Evolutionary conservation across 768 basidiomycete species (phyloP).

Genomic region (Baorangia bicolor): DNA sequence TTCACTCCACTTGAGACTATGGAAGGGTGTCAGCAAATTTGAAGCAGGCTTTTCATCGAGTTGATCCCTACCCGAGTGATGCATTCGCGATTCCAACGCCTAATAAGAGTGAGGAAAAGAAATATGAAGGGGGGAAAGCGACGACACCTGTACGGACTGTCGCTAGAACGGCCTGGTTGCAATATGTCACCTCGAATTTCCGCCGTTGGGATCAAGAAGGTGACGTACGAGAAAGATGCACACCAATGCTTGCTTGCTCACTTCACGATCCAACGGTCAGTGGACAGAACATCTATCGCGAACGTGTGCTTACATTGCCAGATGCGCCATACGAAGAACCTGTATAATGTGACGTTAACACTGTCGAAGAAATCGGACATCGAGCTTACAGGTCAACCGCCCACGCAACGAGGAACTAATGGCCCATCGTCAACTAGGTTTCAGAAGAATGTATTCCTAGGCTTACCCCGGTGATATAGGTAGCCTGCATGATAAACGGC

Average conservation of each 20-base stretch:
- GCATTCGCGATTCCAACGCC: constrained; percentile 9
- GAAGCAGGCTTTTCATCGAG: neutral
- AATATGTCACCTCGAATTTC: neutral
- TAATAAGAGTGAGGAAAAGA: neutral
- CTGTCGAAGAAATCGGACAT: neutral
- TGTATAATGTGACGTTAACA: neutral
- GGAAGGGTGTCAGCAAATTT: neutral
- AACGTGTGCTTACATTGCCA: constrained; percentile 12
- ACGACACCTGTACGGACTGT: constrained; percentile 10
- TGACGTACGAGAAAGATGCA: constrained; percentile 13
- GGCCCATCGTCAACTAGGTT: neutral
- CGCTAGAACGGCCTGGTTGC: constrained; percentile 1
- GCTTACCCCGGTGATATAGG: constrained; percentile 10
- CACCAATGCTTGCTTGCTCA: constrained; percentile 8
- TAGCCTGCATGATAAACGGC: neutral
- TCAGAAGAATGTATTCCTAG: neutral
- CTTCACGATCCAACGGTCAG: neutral
- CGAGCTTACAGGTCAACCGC: constrained; percentile 3
- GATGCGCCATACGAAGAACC: constrained; percentile 21
- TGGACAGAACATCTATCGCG: neutral
- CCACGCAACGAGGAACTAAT: neutral
- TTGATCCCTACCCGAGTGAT: neutral
- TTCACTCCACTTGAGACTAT: constrained; percentile 3
- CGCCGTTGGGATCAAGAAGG: neutral
- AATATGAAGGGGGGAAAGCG: neutral